These are phyloP conservation scores for Thozetella sp. DNA, from an alignment of 495 filamentous ascomycete genomes.

Conservation along the genomic window DNA sequence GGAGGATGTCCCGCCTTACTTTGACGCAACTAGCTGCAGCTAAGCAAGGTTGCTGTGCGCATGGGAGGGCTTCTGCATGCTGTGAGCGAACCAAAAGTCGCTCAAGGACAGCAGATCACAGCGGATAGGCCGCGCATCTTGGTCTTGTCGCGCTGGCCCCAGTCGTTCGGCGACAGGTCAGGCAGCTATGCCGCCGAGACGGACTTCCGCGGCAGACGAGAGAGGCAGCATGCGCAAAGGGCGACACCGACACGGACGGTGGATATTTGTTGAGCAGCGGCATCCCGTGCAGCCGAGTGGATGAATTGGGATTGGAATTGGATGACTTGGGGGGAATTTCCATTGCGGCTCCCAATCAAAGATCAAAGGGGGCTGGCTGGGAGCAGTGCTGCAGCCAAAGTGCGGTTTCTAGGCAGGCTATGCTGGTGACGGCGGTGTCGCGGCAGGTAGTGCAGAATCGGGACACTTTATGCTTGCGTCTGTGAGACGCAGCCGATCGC, in stretches of 20 bases:
- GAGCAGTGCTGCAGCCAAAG: neutral
- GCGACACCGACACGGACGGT: neutral
- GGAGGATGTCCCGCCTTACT: neutral
- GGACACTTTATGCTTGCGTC: neutral
- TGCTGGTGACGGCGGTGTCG: too few species aligned
- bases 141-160: too few species aligned
- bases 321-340: too few species aligned
- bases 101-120: neutral
- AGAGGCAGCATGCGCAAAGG: neutral
- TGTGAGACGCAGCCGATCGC: too few species aligned
- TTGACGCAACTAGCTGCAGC: neutral
- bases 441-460: too few species aligned
- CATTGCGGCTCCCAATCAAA: neutral
- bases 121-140: too few species aligned
- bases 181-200: neutral
- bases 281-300: neutral
- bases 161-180: neutral
- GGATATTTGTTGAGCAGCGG: neutral
- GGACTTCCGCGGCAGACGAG: too few species aligned
- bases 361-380: neutral
- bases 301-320: neutral
- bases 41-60: neutral
- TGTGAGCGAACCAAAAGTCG: neutral
- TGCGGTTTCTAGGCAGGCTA: neutral
- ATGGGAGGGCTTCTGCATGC: neutral